Conservation (phyloP, 495 filamentous ascomycete genomes). For the Penicillium longicatenatum region DNA sequence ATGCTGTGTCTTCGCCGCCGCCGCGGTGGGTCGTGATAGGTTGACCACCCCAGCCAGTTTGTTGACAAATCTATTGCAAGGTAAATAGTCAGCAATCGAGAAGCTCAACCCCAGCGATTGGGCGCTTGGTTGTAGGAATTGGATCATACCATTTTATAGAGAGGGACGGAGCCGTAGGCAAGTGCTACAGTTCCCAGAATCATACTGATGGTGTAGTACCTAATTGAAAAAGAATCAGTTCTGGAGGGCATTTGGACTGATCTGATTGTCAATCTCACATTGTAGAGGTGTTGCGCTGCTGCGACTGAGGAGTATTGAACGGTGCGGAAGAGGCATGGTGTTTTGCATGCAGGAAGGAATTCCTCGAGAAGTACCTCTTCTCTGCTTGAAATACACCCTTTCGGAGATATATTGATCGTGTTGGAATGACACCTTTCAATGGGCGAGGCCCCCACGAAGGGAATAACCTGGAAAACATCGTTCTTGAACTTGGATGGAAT, state of each 20-base stretch:
- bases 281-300: conserved; percentile 47
- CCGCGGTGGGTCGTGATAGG: conserved; percentile 79
- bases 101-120: not conserved
- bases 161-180: conserved; percentile 92
- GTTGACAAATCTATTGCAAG: conserved; percentile 79
- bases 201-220: conserved; percentile 81
- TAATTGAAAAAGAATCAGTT: conserved; percentile 30
- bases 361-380: conserved; percentile 42
- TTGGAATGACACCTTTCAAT: conserved; percentile 15
- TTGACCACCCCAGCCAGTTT: conserved; percentile 93
- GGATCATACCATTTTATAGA: conserved; percentile 87
- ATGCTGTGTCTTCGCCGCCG: conserved; percentile 64
- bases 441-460: conserved; percentile 30
- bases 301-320: conserved; percentile 44
- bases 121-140: not conserved
- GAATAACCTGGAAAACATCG: conserved; percentile 38
- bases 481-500: conserved; percentile 17
- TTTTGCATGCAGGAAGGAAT: conserved; percentile 29
- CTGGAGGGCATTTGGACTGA: not conserved
- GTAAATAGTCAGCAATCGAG: conserved; percentile 6
- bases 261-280: conserved; percentile 28
- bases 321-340: conserved; percentile 37
- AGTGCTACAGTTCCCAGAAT: conserved; percentile 89
- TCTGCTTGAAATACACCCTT: conserved; percentile 26
- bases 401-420: conserved; percentile 16